A percentile compares a stretch with the other conserved stretches of the same genome.
These are phyloP conservation scores for Lactuca sativa DNA, from an alignment of 129 eudicot species.

Conservation along the genomic window DNA sequence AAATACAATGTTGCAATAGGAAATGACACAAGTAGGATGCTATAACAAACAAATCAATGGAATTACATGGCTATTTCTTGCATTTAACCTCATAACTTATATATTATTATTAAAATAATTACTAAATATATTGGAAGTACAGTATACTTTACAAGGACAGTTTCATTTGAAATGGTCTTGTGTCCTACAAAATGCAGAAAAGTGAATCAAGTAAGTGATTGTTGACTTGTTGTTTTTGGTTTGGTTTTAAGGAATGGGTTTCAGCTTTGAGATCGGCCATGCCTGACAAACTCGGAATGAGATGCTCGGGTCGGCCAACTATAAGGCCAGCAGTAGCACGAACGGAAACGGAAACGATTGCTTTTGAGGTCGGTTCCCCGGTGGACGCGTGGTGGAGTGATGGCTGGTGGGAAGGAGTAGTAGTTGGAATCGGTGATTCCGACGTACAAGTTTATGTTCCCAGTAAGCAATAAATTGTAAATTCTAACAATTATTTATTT, in stretches of 20 bases:
- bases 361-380: conserved; percentile 63
- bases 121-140: too few species aligned
- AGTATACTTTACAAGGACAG: too few species aligned
- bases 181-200: neutral
- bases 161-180: too few species aligned
- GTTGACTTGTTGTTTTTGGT: conserved; percentile 1
- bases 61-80: too few species aligned
- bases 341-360: conserved; percentile 1
- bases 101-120: too few species aligned
- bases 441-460: conserved; percentile 69
- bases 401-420: conserved; percentile 99
- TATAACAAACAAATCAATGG: too few species aligned
- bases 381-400: conserved; percentile 99
- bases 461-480: conserved; percentile 36
- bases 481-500: neutral
- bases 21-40: too few species aligned
- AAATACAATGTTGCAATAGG: too few species aligned
- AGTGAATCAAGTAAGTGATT: neutral
- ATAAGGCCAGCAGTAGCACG: conserved; percentile 57
- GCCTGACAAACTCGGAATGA: conserved; percentile 80
- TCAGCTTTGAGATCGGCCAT: conserved; percentile 63
- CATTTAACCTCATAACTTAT: too few species aligned
- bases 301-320: conserved; percentile 67
- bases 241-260: conserved; percentile 68
- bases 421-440: conserved; percentile 38